A percentile compares a stretch with the other conserved stretches of the same genome.
Conservation (phyloP, 169 alveolate species). For the Plasmodium berghei region DNA sequence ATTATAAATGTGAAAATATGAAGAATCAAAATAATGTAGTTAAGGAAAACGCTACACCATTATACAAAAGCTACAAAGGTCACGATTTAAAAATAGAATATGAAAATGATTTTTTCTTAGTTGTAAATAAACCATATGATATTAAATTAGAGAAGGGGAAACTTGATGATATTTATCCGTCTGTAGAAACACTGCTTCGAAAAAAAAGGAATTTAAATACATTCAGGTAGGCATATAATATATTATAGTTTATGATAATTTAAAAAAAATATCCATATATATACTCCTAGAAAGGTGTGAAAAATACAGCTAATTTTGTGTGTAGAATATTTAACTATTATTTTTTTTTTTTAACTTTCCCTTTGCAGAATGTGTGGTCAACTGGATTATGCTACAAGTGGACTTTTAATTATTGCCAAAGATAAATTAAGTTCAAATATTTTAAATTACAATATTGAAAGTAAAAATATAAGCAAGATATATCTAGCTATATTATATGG, state of each 20-base stretch:
- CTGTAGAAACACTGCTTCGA: constrained; percentile 70
- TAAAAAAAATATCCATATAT: no score
- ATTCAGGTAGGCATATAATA: constrained; percentile 24
- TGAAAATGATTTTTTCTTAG: constrained; percentile 63
- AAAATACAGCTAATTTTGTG: no score
- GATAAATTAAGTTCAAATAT: constrained; percentile 55
- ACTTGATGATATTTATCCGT: constrained; percentile 54
- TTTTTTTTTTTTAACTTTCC: neutral
- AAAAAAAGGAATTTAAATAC: constrained; percentile 37
- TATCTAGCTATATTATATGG: constrained; percentile 69
- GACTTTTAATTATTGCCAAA: constrained; percentile 71
- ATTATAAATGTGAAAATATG: neutral
- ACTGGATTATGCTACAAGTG: constrained; percentile 77
- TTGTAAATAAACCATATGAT: constrained; percentile 71
- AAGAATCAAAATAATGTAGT: constrained; percentile 3
- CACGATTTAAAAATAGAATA: constrained; percentile 56
- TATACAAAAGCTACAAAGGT: constrained; percentile 57
- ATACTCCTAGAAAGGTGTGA: no score
- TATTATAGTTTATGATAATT: no score
- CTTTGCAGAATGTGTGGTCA: constrained; percentile 74
- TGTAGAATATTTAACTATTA: neutral
- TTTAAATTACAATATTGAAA: constrained; percentile 60
- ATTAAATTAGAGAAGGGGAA: constrained; percentile 67
- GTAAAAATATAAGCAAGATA: constrained; percentile 70
- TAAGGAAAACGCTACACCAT: neutral